Conservation (phyloP, 2,329 filamentous ascomycete species). For the Apiospora koreana region DNA sequence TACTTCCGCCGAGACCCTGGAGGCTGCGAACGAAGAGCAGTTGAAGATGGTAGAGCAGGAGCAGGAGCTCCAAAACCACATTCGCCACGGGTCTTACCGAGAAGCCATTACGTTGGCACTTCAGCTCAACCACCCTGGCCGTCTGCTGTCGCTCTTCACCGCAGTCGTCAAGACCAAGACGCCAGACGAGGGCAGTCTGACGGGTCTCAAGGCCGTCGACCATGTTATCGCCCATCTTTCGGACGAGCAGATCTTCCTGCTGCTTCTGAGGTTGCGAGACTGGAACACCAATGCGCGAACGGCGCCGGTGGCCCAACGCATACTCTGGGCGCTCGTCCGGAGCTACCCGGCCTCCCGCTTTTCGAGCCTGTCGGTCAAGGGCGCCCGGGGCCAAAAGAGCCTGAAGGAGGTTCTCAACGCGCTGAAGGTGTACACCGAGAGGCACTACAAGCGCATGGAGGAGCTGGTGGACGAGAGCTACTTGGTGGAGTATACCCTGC, state of each 20-base stretch:
- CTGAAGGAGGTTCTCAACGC: constrained; percentile 84
- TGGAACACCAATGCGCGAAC: constrained; percentile 98
- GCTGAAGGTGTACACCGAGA: constrained; percentile 87
- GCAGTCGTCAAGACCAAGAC: constrained; percentile 67
- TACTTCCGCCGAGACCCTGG: constrained; percentile 79
- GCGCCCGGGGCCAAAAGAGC: constrained; percentile 60
- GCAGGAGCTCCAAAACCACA: constrained; percentile 90
- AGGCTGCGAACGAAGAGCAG: constrained; percentile 71
- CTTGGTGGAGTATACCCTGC: constrained; percentile 87
- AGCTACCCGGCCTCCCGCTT: constrained; percentile 80
- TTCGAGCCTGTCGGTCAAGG: constrained; percentile 66
- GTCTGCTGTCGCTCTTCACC: constrained; percentile 82
- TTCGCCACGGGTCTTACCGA: constrained; percentile 82
- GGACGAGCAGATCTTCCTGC: constrained; percentile 80
- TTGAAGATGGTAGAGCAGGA: constrained; percentile 88
- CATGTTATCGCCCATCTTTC: constrained; percentile 77
- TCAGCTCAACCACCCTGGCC: constrained; percentile 89
- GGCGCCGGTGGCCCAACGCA: constrained; percentile 79
- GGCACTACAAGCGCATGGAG: constrained; percentile 87
- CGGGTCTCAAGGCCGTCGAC: constrained; percentile 72
- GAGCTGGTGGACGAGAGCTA: constrained; percentile 94
- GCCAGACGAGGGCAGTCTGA: constrained; percentile 64
- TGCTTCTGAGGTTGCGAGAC: constrained; percentile 82
- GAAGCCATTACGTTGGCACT: constrained; percentile 91
- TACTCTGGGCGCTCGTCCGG: constrained; percentile 77